Base-by-base conservation (phyloP, 1,139 yeast genomes). In the Kurtzmaniella natalensis region DNA sequence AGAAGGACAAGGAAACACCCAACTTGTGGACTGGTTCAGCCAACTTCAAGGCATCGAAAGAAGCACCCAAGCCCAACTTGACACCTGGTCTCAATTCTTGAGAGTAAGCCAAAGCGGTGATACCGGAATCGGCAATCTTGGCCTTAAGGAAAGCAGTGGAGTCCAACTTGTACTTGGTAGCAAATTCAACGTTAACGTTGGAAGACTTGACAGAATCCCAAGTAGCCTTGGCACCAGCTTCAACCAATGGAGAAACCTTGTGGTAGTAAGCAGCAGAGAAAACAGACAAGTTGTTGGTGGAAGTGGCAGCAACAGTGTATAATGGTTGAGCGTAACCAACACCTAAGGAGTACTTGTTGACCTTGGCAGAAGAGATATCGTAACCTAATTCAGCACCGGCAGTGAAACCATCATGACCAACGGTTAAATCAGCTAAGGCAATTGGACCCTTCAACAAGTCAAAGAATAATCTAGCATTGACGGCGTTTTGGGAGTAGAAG, bases 1-100 rank as follows among this genome's bases (percentile, higher is more conserved):
- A 72, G 73, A 89, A 89, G 48, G 95, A 78, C 66, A 92, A 77
- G 42, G 95, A 86, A 74, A 86, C 76, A 69, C 98, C 98, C 57
- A 92, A 76, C 81, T 94, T 89, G 81, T 92, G 98, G 58, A 94
- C 96, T 49, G 96, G 88, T 76, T 89, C 96, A 63, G 88, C 82
- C 61, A 92, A 78, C 71, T 92, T 86, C 70, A 88, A 80, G 53
- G 96, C 94, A 66, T 92, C 96, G 67, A 94, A 83, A 48, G 95
- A 87, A 57, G 95, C 83, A 76, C 98, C 99, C 50, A 94, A 78
- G 64, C 99, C 99, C 57, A 92, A 76, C 60, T 85, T 87, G 55
- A 94, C 96, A 67, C 97, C 97, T 43, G 95, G 95, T 75, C 94
- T 86, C 67, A 92, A 79, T 55, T 78, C 79, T 73, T 92, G 97